Percentiles rank a stretch among this genome's conserved stretches.
phyloP scores from a whole-genome alignment of 176 grass and related monocot genomes.

The Aegilops speltoides region DNA sequence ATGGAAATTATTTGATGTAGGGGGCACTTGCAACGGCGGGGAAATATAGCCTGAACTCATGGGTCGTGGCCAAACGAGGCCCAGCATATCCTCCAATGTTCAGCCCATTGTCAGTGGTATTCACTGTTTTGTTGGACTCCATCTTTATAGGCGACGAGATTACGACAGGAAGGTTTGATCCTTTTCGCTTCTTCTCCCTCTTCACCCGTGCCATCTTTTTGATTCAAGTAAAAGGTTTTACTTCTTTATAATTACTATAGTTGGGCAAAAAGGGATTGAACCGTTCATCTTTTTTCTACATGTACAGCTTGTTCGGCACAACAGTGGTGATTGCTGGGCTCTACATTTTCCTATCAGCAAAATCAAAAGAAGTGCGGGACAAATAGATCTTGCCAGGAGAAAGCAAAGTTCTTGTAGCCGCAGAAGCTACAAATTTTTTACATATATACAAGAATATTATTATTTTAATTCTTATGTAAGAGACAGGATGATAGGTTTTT shows the following conservation, averaged over 20 bases:
- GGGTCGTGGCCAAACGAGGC: constrained; percentile 49
- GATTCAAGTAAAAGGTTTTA: background rate
- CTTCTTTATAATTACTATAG: background rate
- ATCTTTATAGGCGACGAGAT: constrained; percentile 39
- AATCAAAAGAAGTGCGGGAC: background rate
- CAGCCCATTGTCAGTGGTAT: constrained; percentile 47
- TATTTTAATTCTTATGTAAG: background rate
- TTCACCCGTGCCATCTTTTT: background rate
- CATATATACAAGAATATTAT: background rate
- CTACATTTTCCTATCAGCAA: constrained; percentile 4
- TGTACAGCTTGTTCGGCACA: constrained; percentile 15
- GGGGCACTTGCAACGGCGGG: constrained; percentile 47
- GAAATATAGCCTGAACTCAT: constrained; percentile 48
- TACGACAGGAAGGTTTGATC: constrained; percentile 39
- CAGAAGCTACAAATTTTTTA: background rate
- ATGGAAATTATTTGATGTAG: constrained; percentile 19
- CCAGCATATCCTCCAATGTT: constrained; percentile 63
- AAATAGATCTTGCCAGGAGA: background rate
- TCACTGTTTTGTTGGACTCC: constrained; percentile 35
- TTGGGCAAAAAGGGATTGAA: background rate
- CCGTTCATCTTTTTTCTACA: background rate
- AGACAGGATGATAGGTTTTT: background rate
- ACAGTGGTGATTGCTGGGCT: constrained; percentile 5
- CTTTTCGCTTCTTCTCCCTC: background rate
- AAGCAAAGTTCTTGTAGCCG: background rate